Conservation (phyloP, 257 asterid genomes). For the Solanum medicagineum region DNA sequence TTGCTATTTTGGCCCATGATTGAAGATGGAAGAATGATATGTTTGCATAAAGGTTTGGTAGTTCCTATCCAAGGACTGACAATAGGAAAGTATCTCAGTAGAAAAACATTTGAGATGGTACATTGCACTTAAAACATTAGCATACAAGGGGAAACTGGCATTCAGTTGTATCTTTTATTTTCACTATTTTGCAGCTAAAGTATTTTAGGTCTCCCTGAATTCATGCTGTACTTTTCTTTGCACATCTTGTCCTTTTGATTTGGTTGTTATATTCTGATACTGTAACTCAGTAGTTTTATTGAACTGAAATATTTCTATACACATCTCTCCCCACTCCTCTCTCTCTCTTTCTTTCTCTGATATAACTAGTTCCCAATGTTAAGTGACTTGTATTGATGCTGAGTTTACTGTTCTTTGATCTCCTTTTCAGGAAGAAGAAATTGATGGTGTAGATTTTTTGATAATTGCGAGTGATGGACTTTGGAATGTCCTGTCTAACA, state of each 20-base stretch:
- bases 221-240: background rate
- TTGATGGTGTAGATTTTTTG: slow-evolving; percentile 53
- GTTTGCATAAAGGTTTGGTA: background rate
- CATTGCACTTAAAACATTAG: background rate
- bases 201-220: background rate
- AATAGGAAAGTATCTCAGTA: background rate
- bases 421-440: slow-evolving; percentile 50
- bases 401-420: background rate
- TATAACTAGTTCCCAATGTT: background rate
- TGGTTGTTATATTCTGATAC: background rate
- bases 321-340: background rate
- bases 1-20: background rate
- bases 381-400: background rate
- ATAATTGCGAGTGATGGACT: slow-evolving; percentile 80
- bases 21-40: background rate
- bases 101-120: background rate
- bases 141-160: background rate
- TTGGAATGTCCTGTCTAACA: slow-evolving; percentile 70
- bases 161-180: background rate
- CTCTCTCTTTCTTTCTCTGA: background rate
- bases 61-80: background rate
- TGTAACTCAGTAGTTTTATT: background rate
- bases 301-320: background rate
- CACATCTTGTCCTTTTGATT: background rate
- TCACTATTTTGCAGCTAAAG: background rate